Percentiles rank a stretch among this genome's conserved stretches.
These are phyloP conservation scores for Aphanocladium album DNA, from an alignment of 2,329 filamentous ascomycete species.

Conservation along the genomic window DNA sequence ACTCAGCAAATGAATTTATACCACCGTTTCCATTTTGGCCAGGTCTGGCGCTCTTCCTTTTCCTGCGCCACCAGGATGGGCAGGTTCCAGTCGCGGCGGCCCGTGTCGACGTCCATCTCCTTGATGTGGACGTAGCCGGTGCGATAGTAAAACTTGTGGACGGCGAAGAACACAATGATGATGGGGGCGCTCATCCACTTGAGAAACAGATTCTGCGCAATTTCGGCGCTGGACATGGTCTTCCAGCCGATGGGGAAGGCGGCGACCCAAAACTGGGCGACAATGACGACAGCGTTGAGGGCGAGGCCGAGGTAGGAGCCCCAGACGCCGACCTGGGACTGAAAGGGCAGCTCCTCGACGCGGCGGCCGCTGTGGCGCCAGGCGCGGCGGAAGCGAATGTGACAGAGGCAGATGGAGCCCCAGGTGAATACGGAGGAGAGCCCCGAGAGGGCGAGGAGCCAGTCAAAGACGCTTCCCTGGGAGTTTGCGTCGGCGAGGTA, in stretches of 20 bases:
- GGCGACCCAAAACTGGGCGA: conserved; percentile 85
- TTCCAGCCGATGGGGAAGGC: conserved; percentile 65
- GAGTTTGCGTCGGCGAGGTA: conserved; percentile 66
- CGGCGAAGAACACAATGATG: conserved; percentile 61
- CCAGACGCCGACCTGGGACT: conserved; percentile 68
- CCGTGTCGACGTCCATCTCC: conserved; percentile 85
- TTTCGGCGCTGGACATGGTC: conserved; percentile 35
- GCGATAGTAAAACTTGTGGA: conserved; percentile 69
- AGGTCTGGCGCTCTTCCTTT: conserved; percentile 62
- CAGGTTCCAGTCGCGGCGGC: conserved; percentile 78
- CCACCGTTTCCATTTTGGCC: conserved; percentile 71
- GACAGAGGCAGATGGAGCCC: conserved; percentile 80
- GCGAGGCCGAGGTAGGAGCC: conserved; percentile 77
- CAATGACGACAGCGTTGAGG: conserved; percentile 70
- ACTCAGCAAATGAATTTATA: conserved; percentile 68
- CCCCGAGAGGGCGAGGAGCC: conserved; percentile 72
- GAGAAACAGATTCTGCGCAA: conserved; percentile 66
- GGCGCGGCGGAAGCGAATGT: conserved; percentile 85
- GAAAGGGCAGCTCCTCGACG: conserved; percentile 76
- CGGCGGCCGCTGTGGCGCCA: conserved; percentile 66
- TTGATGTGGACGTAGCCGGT: conserved; percentile 61
- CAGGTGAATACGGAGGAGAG: conserved; percentile 74
- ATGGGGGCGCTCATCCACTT: conserved; percentile 67
- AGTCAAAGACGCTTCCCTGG: conserved; percentile 63
- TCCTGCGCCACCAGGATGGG: conserved; percentile 75